phyloP scores from a whole-genome alignment of 805 yeast species.

The Candida glaebosa region DNA sequence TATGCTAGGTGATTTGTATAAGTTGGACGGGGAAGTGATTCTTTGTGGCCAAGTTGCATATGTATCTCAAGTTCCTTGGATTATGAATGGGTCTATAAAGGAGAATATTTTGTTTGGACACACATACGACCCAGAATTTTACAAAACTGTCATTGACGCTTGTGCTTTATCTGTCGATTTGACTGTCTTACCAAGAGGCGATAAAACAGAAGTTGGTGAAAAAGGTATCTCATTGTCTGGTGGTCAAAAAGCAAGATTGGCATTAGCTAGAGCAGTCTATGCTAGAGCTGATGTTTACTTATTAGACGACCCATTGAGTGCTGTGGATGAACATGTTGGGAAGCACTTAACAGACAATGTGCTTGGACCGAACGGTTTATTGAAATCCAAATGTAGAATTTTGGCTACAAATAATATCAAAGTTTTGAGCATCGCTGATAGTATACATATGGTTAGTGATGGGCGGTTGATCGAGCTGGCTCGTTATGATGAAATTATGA shows the following conservation, averaged over 20 bases:
- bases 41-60: constrained; percentile 81
- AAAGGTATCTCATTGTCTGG: constrained; percentile 96
- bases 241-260: constrained; percentile 94
- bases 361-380: constrained; percentile 74
- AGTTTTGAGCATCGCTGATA: constrained; percentile 72
- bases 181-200: constrained; percentile 81
- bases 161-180: constrained; percentile 85
- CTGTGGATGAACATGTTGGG: constrained; percentile 97
- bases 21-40: constrained; percentile 66
- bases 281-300: constrained; percentile 89
- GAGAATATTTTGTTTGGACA: constrained; percentile 92
- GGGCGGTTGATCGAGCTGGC: constrained; percentile 71
- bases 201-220: constrained; percentile 91
- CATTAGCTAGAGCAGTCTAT: constrained; percentile 94
- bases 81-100: constrained; percentile 88
- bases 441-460: constrained; percentile 63
- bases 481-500: constrained; percentile 49
- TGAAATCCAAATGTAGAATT: constrained; percentile 69
- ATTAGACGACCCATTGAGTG: constrained; percentile 89
- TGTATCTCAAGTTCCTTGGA: constrained; percentile 95
- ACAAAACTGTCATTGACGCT: constrained; percentile 75
- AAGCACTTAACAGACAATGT: constrained; percentile 80
- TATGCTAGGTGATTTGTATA: constrained; percentile 77
- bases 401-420: constrained; percentile 86
- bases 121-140: constrained; percentile 75